These are phyloP conservation scores for Filobasidium wieringae DNA, from an alignment of 768 basidiomycete genomes.

Conservation along the genomic window DNA sequence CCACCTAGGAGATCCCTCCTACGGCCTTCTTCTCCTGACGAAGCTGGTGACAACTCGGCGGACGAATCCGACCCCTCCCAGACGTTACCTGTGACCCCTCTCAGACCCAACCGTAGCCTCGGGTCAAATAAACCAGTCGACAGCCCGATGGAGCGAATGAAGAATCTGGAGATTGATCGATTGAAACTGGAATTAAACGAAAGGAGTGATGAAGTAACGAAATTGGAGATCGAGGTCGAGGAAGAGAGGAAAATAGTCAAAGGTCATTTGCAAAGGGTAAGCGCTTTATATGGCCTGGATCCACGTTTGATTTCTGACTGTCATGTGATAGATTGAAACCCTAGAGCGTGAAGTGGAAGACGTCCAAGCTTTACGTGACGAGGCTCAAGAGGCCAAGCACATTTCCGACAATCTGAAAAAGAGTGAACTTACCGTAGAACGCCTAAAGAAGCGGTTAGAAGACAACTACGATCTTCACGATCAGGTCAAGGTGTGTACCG, in stretches of 20 bases:
- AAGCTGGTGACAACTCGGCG: not conserved
- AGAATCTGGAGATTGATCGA: slow-evolving; percentile 59
- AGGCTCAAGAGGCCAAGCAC: slow-evolving; percentile 88
- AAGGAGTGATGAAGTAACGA: slow-evolving; percentile 75
- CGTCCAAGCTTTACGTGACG: slow-evolving; percentile 69
- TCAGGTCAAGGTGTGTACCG: not conserved
- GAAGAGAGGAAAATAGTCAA: slow-evolving; percentile 44
- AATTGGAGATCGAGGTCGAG: slow-evolving; percentile 70
- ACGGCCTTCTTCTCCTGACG: not conserved
- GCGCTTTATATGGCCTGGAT: slow-evolving; percentile 3
- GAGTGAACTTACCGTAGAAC: slow-evolving; percentile 94
- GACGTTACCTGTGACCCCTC: not conserved
- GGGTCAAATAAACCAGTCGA: not conserved
- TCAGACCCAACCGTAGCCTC: not conserved
- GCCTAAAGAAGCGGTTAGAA: slow-evolving; percentile 69
- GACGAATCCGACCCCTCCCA: not conserved
- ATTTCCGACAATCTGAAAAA: slow-evolving; percentile 84
- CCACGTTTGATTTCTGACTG: no score
- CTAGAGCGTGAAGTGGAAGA: slow-evolving; percentile 66
- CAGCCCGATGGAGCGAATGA: not conserved
- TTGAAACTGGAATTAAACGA: slow-evolving; percentile 74
- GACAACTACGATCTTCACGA: not conserved
- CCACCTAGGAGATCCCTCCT: no score
- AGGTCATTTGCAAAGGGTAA: slow-evolving; percentile 52
- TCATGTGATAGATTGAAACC: slow-evolving; percentile 54